Conservation (phyloP, 495 filamentous ascomycete genomes). For the Copromyces sp. region DNA sequence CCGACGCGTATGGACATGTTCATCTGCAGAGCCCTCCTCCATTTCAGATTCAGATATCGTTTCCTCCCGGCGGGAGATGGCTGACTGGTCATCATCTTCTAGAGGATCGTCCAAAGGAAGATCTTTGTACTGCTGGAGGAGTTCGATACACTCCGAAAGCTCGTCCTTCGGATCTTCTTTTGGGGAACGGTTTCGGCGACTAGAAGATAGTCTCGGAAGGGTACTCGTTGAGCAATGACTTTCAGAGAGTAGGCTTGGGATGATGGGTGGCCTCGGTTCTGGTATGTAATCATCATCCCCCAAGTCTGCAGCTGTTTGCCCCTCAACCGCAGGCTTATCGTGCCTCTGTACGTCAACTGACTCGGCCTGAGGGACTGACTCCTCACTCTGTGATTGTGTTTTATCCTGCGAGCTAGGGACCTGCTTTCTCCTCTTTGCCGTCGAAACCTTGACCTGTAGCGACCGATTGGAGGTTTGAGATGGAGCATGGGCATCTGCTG, state of each 20-base stretch:
- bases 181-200: background rate
- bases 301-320: background rate
- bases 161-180: constrained; percentile 16
- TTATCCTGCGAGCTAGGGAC: background rate
- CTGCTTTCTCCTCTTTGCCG: constrained; percentile 2
- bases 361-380: background rate
- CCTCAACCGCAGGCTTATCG: background rate
- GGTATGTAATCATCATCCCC: background rate
- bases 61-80: constrained; percentile 6
- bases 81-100: constrained; percentile 21
- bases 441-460: constrained; percentile 20
- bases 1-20: constrained; percentile 15
- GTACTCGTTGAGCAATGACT: background rate
- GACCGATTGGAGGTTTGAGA: constrained; percentile 15
- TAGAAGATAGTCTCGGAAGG: background rate
- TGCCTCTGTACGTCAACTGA: background rate
- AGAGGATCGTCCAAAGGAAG: constrained; percentile 29
- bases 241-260: background rate
- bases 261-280: background rate
- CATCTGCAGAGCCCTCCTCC: constrained; percentile 14
- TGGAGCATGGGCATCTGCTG: constrained; percentile 16
- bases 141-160: constrained; percentile 23
- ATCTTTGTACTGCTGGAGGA: constrained; percentile 24
- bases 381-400: constrained; percentile 9
- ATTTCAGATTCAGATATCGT: constrained; percentile 6